Evolutionary conservation across 148 eudicot genomes (phyloP), one percentile per base, ranked within the genome.

Genomic region (Simmondsia chinensis): DNA sequence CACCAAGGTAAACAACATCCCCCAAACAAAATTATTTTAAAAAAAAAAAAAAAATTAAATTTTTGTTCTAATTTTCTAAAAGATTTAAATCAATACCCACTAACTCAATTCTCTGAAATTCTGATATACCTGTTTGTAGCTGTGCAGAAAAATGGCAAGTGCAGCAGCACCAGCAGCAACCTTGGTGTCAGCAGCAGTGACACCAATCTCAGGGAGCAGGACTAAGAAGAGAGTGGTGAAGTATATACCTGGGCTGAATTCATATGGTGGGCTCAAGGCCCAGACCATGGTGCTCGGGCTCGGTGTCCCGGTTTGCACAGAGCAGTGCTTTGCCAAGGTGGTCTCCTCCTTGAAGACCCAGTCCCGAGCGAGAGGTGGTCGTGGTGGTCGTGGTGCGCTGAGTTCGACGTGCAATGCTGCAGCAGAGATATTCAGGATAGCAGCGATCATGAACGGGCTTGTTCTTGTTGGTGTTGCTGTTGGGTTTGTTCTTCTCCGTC

Each of bases 371-470:
- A 34, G 39, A 31, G 22, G 9, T 32, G 51, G 30, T 24, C 41
- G 37, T 4, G 15, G 54, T 9, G 55, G 69, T 6, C 66, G 72
- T 0, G 69, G 82, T 5, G 61, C 66, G 1, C 43, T 68, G 9
- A 40, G 63, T 2, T 46, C 71, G 4, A 60, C 65, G 1, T 67
- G 77, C 13, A 68, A 49, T 46, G 82, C 74, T 11, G 74, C 74
- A 0, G 57, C 12, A 25, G 82, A 76, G 68, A 76, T 76, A 1
- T 76, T 76, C 68, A 67, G 31, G 66, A 76, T 76, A 26, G 77
- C 77, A 6, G 73, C 71, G 0, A 42, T 76, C 21, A 67, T 71
- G 82, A 76, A 64, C 28, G 77, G 74, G 3, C 73, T 75, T 40
- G 42, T 37, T 1, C 71, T 75, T 8, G 68, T 71, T 11, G 82